phyloP scores from a whole-genome alignment of 345 rosid genomes.

The rapeseed (Brassica napus) region DNA sequence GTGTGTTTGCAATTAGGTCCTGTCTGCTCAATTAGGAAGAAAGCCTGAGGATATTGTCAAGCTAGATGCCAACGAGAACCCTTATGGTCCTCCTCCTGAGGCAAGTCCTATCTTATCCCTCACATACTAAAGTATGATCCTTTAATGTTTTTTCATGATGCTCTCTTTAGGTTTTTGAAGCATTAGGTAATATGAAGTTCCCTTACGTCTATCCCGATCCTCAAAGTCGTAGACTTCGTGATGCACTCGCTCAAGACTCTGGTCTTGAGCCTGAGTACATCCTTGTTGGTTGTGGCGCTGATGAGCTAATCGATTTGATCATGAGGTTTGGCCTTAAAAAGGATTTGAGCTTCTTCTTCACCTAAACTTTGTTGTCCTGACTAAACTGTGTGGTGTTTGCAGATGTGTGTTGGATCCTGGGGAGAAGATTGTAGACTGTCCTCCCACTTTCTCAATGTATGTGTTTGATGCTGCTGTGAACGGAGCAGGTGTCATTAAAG shows the following conservation, averaged over 20 bases:
- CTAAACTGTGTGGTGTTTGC: background rate
- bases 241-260: constrained; percentile 82
- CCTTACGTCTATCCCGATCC: constrained; percentile 94
- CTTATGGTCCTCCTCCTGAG: constrained; percentile 99
- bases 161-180: constrained; percentile 80
- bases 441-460: constrained; percentile 98
- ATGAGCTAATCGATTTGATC: constrained; percentile 92
- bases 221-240: constrained; percentile 74
- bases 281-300: constrained; percentile 97
- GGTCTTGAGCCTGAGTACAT: constrained; percentile 84
- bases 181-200: constrained; percentile 80
- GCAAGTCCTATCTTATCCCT: constrained; percentile 48
- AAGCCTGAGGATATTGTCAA: constrained; percentile 94
- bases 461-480: constrained; percentile 97
- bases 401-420: constrained; percentile 98
- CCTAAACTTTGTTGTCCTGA: background rate
- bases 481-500: constrained; percentile 76
- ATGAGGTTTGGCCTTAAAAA: constrained; percentile 63
- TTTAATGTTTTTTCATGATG: constrained; percentile 18
- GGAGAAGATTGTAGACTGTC: constrained; percentile 91
- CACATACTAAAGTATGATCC: background rate
- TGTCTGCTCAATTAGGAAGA: constrained; percentile 80
- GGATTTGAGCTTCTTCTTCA: background rate
- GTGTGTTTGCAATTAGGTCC: constrained; percentile 49
- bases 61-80: constrained; percentile 98